A percentile compares a stretch with the other conserved stretches of the same genome.
Evolutionary conservation across 78 protist genomes (phyloP).

Genomic region (Fonticula alba): DNA sequence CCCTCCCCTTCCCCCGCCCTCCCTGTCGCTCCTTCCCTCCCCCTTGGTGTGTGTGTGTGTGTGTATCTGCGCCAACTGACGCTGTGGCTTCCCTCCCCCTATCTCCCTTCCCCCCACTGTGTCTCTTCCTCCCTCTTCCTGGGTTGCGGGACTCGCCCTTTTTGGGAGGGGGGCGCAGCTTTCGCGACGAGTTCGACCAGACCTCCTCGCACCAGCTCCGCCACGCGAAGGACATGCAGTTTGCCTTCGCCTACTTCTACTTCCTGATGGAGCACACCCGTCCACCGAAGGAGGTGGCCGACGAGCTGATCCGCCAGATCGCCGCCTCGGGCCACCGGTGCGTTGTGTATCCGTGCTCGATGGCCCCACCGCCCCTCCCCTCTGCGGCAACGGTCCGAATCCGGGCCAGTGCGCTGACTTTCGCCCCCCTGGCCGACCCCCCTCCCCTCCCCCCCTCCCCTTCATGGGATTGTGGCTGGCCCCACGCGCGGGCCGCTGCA

Average conservation of each 20-base stretch:
- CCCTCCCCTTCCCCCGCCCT: background rate
- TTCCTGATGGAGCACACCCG: conserved; percentile 48
- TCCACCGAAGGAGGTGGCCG: too few species aligned
- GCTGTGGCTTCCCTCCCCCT: background rate
- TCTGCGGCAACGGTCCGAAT: too few species aligned
- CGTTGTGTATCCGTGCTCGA: too few species aligned
- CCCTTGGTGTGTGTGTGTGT: background rate
- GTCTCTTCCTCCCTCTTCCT: background rate
- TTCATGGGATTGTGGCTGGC: too few species aligned
- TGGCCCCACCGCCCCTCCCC: too few species aligned
- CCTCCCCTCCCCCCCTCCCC: too few species aligned
- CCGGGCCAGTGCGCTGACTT: too few species aligned
- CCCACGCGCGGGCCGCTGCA: too few species aligned
- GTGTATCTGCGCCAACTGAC: background rate
- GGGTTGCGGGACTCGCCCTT: background rate
- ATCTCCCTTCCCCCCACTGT: background rate
- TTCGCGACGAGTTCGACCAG: conserved; percentile 45
- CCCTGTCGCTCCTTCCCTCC: background rate
- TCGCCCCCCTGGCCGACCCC: too few species aligned
- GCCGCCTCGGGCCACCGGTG: too few species aligned
- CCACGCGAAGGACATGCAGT: conserved; percentile 65
- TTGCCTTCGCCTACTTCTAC: conserved; percentile 69
- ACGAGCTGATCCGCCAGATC: too few species aligned
- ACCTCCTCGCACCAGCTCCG: conserved; percentile 66
- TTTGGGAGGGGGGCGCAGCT: conserved; percentile 1